Base-by-base conservation (phyloP, 2,329 filamentous ascomycete genomes). In the Phaeosphaeriaceae sp. region DNA sequence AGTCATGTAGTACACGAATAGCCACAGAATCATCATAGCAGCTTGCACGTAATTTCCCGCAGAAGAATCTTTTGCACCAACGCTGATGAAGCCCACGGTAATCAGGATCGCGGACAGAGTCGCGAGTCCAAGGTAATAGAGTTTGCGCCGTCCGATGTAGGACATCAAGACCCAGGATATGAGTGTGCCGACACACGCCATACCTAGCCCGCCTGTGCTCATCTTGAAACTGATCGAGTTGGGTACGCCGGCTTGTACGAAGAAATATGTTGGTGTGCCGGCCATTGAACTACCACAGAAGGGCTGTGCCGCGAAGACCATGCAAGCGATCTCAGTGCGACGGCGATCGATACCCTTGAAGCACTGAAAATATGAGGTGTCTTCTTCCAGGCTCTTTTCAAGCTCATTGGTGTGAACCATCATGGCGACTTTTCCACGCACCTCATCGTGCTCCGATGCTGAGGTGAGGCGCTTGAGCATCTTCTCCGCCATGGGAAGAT, bases 361-460 rank as follows among this genome's bases (percentile, higher is more conserved):
- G 79, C 92, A 96, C 73, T 96, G 91, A 65, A 85, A 78, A 76
- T 94, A 96, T 48, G 85, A 88, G 4, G 90, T 86, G 44, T 91
- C 90, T 13, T 82, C 80, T 46, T 52, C 59, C 17, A 92, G 89
- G 73, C 85, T 80, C 70, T 91, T 84, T 75, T 96, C 93, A 4
- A 95, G 80, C 0, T 89, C 89, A 1, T 90, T 92, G 0, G 92
- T 97, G 70, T 94, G 91, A 1, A 91, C 86, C 89, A 97, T 96
- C 91, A 96, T 94, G 11, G 66, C 59, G 54, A 96, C 83, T 0
- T 90, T 94, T 15, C 65, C 53, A 46, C 56, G 40, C 19, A 46
- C 24, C 43, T 54, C 19, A 54, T 56, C 49, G 32, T 49, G 42
- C 28, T 48, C 49, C 32, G 30, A 49, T 19, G 49, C 28, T 13